These are phyloP conservation scores for Ceratocystis smalleyi DNA, from an alignment of 2,329 filamentous ascomycete genomes.

Conservation along the genomic window DNA sequence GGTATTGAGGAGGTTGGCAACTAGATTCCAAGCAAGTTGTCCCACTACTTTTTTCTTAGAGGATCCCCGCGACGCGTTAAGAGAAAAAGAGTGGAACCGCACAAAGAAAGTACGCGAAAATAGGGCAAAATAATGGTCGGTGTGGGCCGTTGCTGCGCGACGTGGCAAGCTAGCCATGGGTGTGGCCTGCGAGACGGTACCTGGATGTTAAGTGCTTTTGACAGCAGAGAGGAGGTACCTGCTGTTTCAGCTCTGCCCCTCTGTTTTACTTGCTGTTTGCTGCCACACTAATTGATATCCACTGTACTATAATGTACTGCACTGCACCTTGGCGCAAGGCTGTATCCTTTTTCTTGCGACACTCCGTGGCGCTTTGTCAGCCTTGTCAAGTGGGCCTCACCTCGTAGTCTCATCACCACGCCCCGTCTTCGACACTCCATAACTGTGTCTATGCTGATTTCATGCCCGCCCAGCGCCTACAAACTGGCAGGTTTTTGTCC, in stretches of 20 bases:
- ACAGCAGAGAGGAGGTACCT: neutral
- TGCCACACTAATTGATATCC: no score
- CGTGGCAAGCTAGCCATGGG: conserved; percentile 4
- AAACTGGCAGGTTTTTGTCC: neutral
- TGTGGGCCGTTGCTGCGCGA: conserved; percentile 12
- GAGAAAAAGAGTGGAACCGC: neutral
- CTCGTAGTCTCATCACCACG: neutral
- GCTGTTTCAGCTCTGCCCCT: neutral
- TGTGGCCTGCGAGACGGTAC: neutral
- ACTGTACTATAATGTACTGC: no score
- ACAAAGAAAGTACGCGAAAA: conserved; percentile 4
- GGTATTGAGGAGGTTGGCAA: conserved; percentile 15
- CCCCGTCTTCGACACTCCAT: neutral
- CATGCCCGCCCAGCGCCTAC: neutral
- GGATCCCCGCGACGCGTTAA: conserved; percentile 1
- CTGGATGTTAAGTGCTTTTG: neutral
- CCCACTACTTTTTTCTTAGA: neutral
- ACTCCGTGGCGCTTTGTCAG: neutral
- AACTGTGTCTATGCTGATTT: neutral
- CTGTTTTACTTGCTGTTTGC: neutral
- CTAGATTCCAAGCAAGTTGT: neutral
- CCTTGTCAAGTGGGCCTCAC: neutral
- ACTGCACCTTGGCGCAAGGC: neutral
- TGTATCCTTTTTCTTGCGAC: neutral
- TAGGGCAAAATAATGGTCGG: neutral